Evolutionary conservation across 2,329 filamentous ascomycete genomes (phyloP).

Genomic region (Venturia asperata): DNA sequence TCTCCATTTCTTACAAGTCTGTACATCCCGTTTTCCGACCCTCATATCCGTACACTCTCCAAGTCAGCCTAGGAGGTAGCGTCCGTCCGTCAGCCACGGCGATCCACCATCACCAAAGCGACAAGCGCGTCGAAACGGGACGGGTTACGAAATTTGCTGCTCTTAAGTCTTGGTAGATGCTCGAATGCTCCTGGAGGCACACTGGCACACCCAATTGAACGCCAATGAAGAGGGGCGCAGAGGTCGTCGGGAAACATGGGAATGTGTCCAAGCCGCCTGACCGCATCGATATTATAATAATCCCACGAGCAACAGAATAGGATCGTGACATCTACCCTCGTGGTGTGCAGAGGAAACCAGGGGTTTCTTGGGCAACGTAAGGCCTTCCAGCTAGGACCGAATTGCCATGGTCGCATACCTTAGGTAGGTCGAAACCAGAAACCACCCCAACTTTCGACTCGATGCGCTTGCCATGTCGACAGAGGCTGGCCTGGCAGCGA

Average conservation of each 20-base stretch:
- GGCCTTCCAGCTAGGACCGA: not conserved
- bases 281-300: no score
- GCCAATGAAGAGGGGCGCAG: no score
- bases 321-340: not conserved
- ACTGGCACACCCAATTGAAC: no score
- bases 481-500: not conserved
- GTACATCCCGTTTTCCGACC: not conserved
- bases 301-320: not conserved
- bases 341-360: not conserved
- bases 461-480: not conserved
- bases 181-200: no score
- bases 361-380: not conserved
- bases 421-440: not conserved
- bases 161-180: not conserved
- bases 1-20: not conserved
- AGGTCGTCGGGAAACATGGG: no score
- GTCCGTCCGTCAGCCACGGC: not conserved
- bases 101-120: conserved; percentile 8
- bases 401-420: not conserved
- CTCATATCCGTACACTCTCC: not conserved
- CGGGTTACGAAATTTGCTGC: not conserved
- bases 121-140: not conserved
- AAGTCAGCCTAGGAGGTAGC: no score
- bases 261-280: no score
- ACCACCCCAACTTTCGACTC: not conserved